Conservation (phyloP, 495 filamentous ascomycete species). For the Aeminium ludgeri region DNA sequence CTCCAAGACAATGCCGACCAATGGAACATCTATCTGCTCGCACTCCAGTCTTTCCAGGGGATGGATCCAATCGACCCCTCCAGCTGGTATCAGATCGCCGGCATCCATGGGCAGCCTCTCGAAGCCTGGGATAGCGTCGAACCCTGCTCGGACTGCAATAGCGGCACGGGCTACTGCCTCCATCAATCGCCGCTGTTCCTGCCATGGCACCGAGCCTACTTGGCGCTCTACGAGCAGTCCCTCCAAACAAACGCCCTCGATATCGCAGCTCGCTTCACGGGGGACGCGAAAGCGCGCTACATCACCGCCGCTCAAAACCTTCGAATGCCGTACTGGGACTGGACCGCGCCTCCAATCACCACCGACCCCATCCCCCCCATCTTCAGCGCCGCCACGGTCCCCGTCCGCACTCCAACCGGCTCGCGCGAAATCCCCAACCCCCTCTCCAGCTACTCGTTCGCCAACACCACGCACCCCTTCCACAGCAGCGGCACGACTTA, state of each 20-base stretch:
- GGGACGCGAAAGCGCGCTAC: constrained; percentile 26
- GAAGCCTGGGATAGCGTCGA: constrained; percentile 37
- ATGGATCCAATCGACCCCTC: constrained; percentile 32
- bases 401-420: constrained; percentile 35
- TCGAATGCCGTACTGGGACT: constrained; percentile 51
- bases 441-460: constrained; percentile 39
- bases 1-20: constrained; percentile 37
- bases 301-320: constrained; percentile 34
- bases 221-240: constrained; percentile 48
- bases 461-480: constrained; percentile 18
- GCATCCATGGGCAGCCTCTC: constrained; percentile 46
- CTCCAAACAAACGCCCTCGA: constrained; percentile 31
- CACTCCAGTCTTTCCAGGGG: constrained; percentile 34
- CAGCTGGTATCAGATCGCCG: constrained; percentile 43
- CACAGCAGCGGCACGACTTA: constrained; percentile 28
- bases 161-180: constrained; percentile 44
- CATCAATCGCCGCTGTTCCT: constrained; percentile 48
- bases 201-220: constrained; percentile 54
- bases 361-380: constrained; percentile 30
- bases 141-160: neutral
- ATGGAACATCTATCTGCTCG: constrained; percentile 43
- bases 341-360: constrained; percentile 33
- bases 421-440: constrained; percentile 37
- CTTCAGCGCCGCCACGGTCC: constrained; percentile 28
- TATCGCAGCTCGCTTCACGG: constrained; percentile 35